A percentile compares a stretch with the other conserved stretches of the same genome.
Evolutionary conservation across 345 rosid species (phyloP).

Genomic region (Cochlearia excelsa): DNA sequence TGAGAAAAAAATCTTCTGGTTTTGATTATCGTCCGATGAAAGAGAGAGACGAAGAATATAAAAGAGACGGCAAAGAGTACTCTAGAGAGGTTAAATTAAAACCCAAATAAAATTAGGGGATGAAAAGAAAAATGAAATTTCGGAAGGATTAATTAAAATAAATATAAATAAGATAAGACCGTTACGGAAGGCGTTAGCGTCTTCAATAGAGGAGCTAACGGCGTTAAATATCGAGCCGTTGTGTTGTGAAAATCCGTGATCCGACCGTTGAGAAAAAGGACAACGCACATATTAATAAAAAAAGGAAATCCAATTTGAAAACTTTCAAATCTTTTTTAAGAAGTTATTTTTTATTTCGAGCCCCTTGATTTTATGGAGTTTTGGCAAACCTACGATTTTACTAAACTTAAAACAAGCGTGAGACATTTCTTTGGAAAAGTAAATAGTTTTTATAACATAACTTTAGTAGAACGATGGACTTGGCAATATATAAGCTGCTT

Average conservation of each 20-base stretch:
- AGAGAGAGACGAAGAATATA: slow-evolving; percentile 1
- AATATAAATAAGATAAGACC: slow-evolving; percentile 13
- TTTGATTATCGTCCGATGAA: slow-evolving; percentile 14
- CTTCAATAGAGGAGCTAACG: slow-evolving; percentile 21
- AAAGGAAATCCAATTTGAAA: not conserved
- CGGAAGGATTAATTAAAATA: not conserved
- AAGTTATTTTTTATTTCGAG: too few relatives aligned
- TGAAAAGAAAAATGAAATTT: not conserved
- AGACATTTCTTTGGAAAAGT: too few relatives aligned
- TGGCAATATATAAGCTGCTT: too few relatives aligned
- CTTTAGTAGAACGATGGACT: too few relatives aligned
- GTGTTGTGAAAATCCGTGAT: slow-evolving; percentile 34
- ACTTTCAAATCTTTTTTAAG: too few relatives aligned
- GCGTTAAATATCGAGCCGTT: slow-evolving; percentile 32
- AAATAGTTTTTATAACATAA: too few relatives aligned
- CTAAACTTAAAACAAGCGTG: too few relatives aligned
- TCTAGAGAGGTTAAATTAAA: slow-evolving; percentile 21
- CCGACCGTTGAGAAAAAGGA: slow-evolving; percentile 41
- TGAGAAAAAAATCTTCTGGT: not conserved
- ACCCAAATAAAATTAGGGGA: not conserved
- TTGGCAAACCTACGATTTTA: too few relatives aligned
- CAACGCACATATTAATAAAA: slow-evolving; percentile 21
- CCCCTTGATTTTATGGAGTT: too few relatives aligned
- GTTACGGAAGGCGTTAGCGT: slow-evolving; percentile 38
- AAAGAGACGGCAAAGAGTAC: slow-evolving; percentile 3